phyloP scores from a whole-genome alignment of 73 alveolate genomes.

The Paramecium octaurelia region DNA sequence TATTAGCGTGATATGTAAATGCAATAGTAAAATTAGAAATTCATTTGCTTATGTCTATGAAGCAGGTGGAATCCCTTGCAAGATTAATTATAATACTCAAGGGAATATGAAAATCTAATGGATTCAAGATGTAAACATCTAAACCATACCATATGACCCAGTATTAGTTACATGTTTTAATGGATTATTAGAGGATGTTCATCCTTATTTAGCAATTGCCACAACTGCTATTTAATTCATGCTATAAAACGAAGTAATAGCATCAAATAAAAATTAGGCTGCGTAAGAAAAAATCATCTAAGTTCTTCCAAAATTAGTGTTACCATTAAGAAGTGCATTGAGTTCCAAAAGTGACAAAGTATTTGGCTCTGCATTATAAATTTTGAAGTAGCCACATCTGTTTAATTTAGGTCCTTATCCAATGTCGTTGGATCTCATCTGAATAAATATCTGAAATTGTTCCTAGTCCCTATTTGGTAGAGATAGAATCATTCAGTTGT shows the following conservation, averaged over 20 bases:
- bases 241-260: slow-evolving; percentile 69
- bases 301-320: slow-evolving; percentile 65
- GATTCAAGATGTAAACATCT: slow-evolving; percentile 68
- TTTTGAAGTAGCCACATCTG: slow-evolving; percentile 30
- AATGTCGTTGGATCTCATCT: slow-evolving; percentile 67
- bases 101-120: slow-evolving; percentile 84
- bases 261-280: not conserved
- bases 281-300: slow-evolving; percentile 70
- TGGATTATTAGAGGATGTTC: slow-evolving; percentile 91
- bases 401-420: slow-evolving; percentile 53
- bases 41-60: slow-evolving; percentile 88
- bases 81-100: slow-evolving; percentile 74
- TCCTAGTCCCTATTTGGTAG: slow-evolving; percentile 68
- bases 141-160: slow-evolving; percentile 88
- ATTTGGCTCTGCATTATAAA: slow-evolving; percentile 60
- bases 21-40: not conserved
- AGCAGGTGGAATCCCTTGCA: slow-evolving; percentile 96
- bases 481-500: slow-evolving; percentile 56
- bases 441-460: slow-evolving; percentile 65
- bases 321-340: slow-evolving; percentile 75
- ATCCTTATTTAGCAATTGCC: slow-evolving; percentile 88
- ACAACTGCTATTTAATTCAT: slow-evolving; percentile 77
- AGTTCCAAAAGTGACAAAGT: slow-evolving; percentile 62
- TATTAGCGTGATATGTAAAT: slow-evolving; percentile 29
- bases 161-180: slow-evolving; percentile 88